Evolutionary conservation across 1,139 yeast genomes (phyloP), one percentile per base, ranked within the genome.

Genomic region (Diutina pseudorugosa): DNA sequence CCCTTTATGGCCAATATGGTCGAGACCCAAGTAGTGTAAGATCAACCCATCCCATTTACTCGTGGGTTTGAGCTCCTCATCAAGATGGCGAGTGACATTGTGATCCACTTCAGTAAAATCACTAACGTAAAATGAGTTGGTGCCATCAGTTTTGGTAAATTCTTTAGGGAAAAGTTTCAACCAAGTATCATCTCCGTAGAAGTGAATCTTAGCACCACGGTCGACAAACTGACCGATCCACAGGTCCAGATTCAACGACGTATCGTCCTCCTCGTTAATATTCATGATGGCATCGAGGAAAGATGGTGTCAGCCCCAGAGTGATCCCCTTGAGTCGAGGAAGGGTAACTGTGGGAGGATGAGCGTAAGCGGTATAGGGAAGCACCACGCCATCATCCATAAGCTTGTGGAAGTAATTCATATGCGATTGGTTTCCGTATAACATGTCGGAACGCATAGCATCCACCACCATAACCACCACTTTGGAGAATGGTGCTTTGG

Each of bases 101-200:
- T 77, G 75, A 61, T 93, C 98, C 5, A 94, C 98, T 58, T 91
- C 95, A 0, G 94, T 87, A 63, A 86, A 93, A 62, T 94, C 98
- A 55, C 94, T 83, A 1, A 94, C 98, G 63, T 87, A 93, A 63
- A 93, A 94, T 51, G 97, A 88, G 51, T 87, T 83, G 0, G 98
- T 93, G 1, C 98, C 98, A 51, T 93, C 98, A 21, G 65, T 69
- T 53, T 76, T 72, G 30, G 73, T 72, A 62, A 93, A 91, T 3
- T 68, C 71, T 0, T 93, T 93, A 1, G 75, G 75, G 59, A 90
- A 94, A 50, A 93, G 73, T 62, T 90, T 91, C 58, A 91, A 69
- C 99, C 98, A 94, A 0, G 98, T 93, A 63, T 93, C 98, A 65
- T 93, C 98, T 25, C 99, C 99, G 69, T 79, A 93, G 77, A 93